phyloP scores from a whole-genome alignment of 768 basidiomycete species.

The Crepidotus variabilis region DNA sequence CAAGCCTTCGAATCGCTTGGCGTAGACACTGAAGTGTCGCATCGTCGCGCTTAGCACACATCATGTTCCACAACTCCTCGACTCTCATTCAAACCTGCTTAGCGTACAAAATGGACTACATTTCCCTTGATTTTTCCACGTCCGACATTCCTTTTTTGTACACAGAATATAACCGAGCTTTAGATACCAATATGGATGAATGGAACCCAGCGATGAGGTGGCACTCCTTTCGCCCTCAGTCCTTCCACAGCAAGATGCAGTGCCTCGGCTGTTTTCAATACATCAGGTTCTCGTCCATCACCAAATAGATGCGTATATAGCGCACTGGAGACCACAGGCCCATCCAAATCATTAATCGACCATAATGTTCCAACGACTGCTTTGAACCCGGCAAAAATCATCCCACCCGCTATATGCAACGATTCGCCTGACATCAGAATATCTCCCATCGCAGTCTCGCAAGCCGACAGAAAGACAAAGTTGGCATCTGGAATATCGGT shows the following conservation, averaged over 20 bases:
- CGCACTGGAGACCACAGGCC: constrained; percentile 24
- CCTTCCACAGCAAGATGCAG: constrained; percentile 13
- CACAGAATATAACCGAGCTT: background rate
- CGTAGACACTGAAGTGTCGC: too few relatives aligned
- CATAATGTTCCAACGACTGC: constrained; percentile 40
- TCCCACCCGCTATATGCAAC: constrained; percentile 39
- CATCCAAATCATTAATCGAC: constrained; percentile 35
- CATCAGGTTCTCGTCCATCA: constrained; percentile 3
- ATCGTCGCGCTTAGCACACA: too few relatives aligned
- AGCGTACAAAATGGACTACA: too few relatives aligned
- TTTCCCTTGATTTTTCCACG: too few relatives aligned
- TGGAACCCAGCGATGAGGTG: constrained; percentile 16
- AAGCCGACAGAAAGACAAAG: constrained; percentile 44
- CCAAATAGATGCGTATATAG: constrained; percentile 15
- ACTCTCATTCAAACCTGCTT: too few relatives aligned
- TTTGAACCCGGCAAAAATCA: constrained; percentile 30
- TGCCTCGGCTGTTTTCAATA: constrained; percentile 13
- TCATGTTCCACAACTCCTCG: too few relatives aligned
- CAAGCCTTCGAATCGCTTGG: too few relatives aligned
- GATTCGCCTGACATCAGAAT: constrained; percentile 20
- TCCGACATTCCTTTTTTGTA: too few relatives aligned
- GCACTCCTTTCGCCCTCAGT: constrained; percentile 9
- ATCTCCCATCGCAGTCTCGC: constrained; percentile 37
- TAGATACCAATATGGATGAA: constrained; percentile 21
- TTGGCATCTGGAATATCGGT: constrained; percentile 20